These are phyloP conservation scores for Arthrobotrys musiformis DNA, from an alignment of 2,329 filamentous ascomycete species.

Conservation along the genomic window DNA sequence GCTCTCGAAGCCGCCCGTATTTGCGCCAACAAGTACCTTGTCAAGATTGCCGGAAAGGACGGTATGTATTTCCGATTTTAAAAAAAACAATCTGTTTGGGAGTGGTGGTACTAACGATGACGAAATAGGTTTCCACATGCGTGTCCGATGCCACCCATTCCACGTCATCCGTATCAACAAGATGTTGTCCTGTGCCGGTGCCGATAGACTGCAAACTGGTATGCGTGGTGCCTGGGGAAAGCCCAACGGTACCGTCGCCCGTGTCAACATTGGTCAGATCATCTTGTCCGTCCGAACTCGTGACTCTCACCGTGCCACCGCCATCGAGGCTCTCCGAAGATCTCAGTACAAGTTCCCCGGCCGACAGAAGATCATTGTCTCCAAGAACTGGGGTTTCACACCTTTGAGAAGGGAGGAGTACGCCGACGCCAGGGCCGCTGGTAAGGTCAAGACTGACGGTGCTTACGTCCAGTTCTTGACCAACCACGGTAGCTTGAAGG, in stretches of 20 bases:
- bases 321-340: slow-evolving; percentile 98
- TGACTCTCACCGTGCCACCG: slow-evolving; percentile 89
- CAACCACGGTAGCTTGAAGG: slow-evolving; percentile 85
- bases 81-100: background rate
- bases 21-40: slow-evolving; percentile 97
- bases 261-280: slow-evolving; percentile 99
- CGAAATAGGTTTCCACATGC: slow-evolving; percentile 72
- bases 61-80: slow-evolving; percentile 21
- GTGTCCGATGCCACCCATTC: slow-evolving; percentile 84
- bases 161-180: slow-evolving; percentile 99
- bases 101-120: background rate
- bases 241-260: slow-evolving; percentile 97
- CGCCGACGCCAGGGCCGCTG: slow-evolving; percentile 91
- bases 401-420: slow-evolving; percentile 98
- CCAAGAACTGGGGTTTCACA: slow-evolving; percentile 99
- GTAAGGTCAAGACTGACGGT: slow-evolving; percentile 95
- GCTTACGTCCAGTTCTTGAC: slow-evolving; percentile 99
- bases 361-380: slow-evolving; percentile 99
- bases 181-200: slow-evolving; percentile 99
- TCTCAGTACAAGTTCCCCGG: slow-evolving; percentile 99
- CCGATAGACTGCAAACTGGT: slow-evolving; percentile 99
- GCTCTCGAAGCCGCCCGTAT: slow-evolving; percentile 99
- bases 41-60: slow-evolving; percentile 78
- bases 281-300: slow-evolving; percentile 96
- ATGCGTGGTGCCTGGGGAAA: slow-evolving; percentile 99